These are phyloP conservation scores for Pythium angustatum DNA, from an alignment of 352 stramenopile species.

Conservation along the genomic window DNA sequence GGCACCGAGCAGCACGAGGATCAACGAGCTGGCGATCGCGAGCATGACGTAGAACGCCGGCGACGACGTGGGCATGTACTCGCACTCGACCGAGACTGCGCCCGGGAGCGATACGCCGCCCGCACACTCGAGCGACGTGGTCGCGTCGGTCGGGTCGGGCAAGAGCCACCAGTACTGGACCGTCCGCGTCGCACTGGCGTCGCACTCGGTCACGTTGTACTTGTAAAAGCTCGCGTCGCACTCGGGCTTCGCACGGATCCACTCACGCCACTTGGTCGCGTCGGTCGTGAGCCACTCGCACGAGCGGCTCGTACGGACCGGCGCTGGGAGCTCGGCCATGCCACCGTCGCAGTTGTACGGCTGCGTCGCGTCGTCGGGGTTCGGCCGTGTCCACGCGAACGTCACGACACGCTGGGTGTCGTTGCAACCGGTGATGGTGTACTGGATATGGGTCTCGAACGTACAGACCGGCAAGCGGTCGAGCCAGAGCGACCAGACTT, in stretches of 20 bases:
- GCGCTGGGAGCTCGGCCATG: constrained; percentile 5
- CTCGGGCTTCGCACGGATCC: constrained; percentile 31
- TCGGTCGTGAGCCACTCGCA: constrained; percentile 42
- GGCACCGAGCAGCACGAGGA: not conserved
- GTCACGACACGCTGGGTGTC: constrained; percentile 31
- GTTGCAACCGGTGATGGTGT: constrained; percentile 30
- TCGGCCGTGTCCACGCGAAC: constrained; percentile 19
- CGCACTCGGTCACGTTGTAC: constrained; percentile 42
- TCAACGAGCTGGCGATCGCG: constrained; percentile 10
- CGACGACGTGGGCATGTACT: constrained; percentile 31
- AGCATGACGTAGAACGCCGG: constrained; percentile 20
- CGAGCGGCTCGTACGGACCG: constrained; percentile 26
- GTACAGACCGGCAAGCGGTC: constrained; percentile 29
- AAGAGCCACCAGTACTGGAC: constrained; percentile 50
- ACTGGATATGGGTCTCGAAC: constrained; percentile 30
- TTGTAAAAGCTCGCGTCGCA: constrained; percentile 47
- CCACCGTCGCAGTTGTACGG: constrained; percentile 34
- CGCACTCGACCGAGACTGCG: constrained; percentile 26
- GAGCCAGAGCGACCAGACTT: constrained; percentile 31
- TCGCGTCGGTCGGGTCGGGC: constrained; percentile 16
- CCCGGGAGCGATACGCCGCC: constrained; percentile 30
- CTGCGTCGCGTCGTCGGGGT: constrained; percentile 7
- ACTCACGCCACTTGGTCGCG: constrained; percentile 21
- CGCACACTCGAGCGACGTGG: constrained; percentile 38
- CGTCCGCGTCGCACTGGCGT: constrained; percentile 27